Evolutionary conservation across 495 filamentous ascomycete genomes (phyloP).

Genomic region (Trichoderma gamsii): DNA sequence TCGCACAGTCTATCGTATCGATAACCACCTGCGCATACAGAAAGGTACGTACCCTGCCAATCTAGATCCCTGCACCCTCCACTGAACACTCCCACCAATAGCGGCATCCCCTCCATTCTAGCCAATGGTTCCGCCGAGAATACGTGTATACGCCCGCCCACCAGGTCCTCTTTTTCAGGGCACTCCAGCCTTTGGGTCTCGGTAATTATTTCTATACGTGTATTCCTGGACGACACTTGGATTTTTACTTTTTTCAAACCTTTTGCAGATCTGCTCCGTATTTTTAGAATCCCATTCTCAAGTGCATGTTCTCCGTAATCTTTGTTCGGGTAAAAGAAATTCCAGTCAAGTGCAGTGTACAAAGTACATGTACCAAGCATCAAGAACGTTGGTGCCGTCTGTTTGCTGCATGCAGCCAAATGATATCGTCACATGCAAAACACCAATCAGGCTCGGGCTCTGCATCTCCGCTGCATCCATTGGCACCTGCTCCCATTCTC

Average conservation of each 20-base stretch:
- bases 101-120: not conserved
- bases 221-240: not conserved
- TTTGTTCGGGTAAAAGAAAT: not conserved
- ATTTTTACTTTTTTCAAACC: not conserved
- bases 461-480: not conserved
- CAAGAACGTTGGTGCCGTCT: not conserved
- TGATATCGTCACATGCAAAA: not conserved
- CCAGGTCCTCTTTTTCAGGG: not conserved
- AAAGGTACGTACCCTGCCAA: no score
- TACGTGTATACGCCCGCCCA: not conserved
- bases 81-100: not conserved
- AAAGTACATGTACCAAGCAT: no score
- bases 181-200: not conserved
- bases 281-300: not conserved
- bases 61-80: not conserved
- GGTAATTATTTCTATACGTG: not conserved
- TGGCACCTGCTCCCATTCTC: not conserved
- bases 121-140: not conserved
- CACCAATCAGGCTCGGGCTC: not conserved
- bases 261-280: not conserved
- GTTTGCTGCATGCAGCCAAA: not conserved
- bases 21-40: no score
- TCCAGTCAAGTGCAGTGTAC: no score
- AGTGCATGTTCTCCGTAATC: not conserved
- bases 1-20: no score